A percentile compares a stretch with the other conserved stretches of the same genome.
Evolutionary conservation across 495 filamentous ascomycete species (phyloP).

Genomic region (Penicillium pancosmium): DNA sequence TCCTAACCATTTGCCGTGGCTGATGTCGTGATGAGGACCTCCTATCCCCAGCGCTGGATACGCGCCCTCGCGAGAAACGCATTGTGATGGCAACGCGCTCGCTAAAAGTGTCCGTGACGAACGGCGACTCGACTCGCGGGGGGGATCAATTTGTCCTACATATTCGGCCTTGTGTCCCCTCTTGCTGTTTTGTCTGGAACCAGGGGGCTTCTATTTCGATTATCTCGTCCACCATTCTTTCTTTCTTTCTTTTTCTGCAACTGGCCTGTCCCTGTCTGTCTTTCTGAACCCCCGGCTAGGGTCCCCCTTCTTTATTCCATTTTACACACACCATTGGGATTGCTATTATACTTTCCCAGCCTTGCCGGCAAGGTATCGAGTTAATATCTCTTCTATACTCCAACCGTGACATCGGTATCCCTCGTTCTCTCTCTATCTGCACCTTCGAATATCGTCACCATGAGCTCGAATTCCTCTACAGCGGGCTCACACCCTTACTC

Average conservation of each 20-base stretch:
- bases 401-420: not conserved
- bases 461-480: constrained; percentile 32
- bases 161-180: constrained; percentile 17
- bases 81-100: constrained; percentile 23
- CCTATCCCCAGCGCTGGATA: constrained; percentile 9
- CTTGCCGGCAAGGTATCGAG: constrained; percentile 28
- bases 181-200: constrained; percentile 12
- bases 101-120: constrained; percentile 6
- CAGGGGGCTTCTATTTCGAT: constrained; percentile 13
- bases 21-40: constrained; percentile 4
- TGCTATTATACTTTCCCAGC: not conserved
- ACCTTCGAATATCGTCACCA: constrained; percentile 11
- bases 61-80: constrained; percentile 10
- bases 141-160: constrained; percentile 11
- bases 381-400: constrained; percentile 7
- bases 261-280: constrained; percentile 13
- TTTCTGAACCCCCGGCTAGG: constrained; percentile 12
- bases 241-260: constrained; percentile 10
- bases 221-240: constrained; percentile 19
- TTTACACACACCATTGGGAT: not conserved
- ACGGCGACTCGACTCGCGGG: not conserved
- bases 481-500: constrained; percentile 35
- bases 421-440: not conserved
- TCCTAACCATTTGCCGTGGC: constrained; percentile 2
- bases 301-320: constrained; percentile 12